Percentiles rank a stretch among this genome's conserved stretches.
These are phyloP conservation scores for Knoxia roxburghii DNA, from an alignment of 257 asterid genomes.

Conservation along the genomic window DNA sequence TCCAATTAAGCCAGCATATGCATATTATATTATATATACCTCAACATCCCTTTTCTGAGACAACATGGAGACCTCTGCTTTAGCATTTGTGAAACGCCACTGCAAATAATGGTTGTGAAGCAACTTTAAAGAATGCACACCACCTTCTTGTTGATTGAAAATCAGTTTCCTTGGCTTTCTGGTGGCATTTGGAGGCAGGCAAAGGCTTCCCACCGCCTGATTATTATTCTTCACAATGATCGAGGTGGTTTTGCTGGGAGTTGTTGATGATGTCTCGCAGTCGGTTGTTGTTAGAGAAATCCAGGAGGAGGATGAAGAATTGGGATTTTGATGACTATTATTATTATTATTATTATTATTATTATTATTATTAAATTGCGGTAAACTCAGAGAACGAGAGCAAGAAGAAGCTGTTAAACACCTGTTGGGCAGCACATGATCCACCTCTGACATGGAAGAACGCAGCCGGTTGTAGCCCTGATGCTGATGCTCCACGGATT, in stretches of 20 bases:
- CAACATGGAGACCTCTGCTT: slow-evolving; percentile 47
- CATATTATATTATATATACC: slow-evolving; percentile 30
- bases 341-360: no score
- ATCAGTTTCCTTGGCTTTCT: slow-evolving; percentile 45
- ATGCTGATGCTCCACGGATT: slow-evolving; percentile 26
- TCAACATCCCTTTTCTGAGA: slow-evolving; percentile 50
- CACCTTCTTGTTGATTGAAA: slow-evolving; percentile 49
- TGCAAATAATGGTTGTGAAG: slow-evolving; percentile 51
- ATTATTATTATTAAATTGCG: no score
- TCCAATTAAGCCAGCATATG: no score
- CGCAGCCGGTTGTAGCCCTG: slow-evolving; percentile 32
- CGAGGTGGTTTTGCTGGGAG: slow-evolving; percentile 22
- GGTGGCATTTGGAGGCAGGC: slow-evolving; percentile 57
- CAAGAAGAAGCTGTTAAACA: slow-evolving; percentile 23
- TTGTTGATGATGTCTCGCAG: slow-evolving; percentile 17
- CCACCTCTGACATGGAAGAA: slow-evolving; percentile 54
- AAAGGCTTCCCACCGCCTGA: slow-evolving; percentile 31
- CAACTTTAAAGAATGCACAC: slow-evolving; percentile 60
- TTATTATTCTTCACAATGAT: slow-evolving; percentile 16
- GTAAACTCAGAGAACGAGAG: slow-evolving; percentile 52
- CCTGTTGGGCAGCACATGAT: slow-evolving; percentile 8
- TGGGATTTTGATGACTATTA: slow-evolving; percentile 7
- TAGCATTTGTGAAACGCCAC: slow-evolving; percentile 67
- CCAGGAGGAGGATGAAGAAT: slow-evolving; percentile 19
- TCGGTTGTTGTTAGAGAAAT: slow-evolving; percentile 15